Percentiles rank a stretch among this genome's conserved stretches.
These are phyloP conservation scores for Penicillium roqueforti DNA, from an alignment of 495 filamentous ascomycete species.

Conservation along the genomic window DNA sequence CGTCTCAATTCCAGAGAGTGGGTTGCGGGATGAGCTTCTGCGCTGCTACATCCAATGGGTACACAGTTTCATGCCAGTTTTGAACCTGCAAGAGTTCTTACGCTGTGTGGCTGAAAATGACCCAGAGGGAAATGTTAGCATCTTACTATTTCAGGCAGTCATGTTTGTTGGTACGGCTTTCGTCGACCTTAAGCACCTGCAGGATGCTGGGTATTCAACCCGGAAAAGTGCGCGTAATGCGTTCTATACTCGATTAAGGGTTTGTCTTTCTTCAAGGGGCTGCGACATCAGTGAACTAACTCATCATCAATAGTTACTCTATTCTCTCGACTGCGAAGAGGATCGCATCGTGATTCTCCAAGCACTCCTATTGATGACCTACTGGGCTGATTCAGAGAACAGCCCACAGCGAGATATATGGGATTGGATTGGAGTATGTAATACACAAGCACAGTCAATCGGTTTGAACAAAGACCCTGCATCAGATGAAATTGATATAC, in stretches of 20 bases:
- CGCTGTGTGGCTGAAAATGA: conserved; percentile 53
- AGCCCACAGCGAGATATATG: conserved; percentile 73
- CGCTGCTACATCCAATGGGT: conserved; percentile 76
- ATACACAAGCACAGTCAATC: conserved; percentile 75
- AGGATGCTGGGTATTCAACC: conserved; percentile 62
- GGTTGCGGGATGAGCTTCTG: conserved; percentile 66
- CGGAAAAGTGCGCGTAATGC: conserved; percentile 69
- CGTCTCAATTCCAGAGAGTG: conserved; percentile 58
- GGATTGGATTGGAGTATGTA: conserved; percentile 84
- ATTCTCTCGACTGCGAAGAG: conserved; percentile 79
- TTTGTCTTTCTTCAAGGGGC: conserved; percentile 33
- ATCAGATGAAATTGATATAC: conserved; percentile 57
- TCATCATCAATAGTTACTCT: conserved; percentile 47
- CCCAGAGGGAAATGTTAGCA: conserved; percentile 61
- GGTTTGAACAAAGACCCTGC: conserved; percentile 73
- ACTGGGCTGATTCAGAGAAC: conserved; percentile 66
- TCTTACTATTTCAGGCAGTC: conserved; percentile 73
- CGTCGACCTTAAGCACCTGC: conserved; percentile 63
- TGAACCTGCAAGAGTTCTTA: conserved; percentile 71
- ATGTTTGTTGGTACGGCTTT: conserved; percentile 79
- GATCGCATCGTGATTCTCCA: conserved; percentile 77
- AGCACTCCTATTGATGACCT: conserved; percentile 75
- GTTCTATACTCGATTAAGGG: conserved; percentile 71
- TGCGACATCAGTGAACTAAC: neutral
- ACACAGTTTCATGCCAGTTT: conserved; percentile 78